phyloP scores from a whole-genome alignment of 1,139 yeast genomes.

The Kodamaea sp. region DNA sequence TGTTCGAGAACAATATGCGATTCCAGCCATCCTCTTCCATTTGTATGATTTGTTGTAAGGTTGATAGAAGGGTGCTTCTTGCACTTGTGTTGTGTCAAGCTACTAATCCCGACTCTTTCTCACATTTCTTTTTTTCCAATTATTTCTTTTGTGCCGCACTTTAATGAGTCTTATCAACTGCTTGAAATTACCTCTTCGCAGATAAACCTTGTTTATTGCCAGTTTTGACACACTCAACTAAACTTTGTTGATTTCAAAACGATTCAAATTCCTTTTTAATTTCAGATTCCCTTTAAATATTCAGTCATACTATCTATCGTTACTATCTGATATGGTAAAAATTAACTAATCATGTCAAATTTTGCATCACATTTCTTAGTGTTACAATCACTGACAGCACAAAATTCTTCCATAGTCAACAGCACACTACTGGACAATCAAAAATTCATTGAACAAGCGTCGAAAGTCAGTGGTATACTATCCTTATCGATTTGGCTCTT shows the following conservation, averaged over 20 bases:
- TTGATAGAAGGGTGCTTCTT: too few relatives aligned
- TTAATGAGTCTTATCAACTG: too few relatives aligned
- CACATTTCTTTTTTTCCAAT: too few relatives aligned
- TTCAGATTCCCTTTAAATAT: too few relatives aligned
- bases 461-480: constrained; percentile 22
- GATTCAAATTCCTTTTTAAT: background rate
- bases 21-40: background rate
- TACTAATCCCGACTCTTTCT: too few relatives aligned
- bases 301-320: background rate
- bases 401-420: background rate
- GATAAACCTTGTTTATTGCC: too few relatives aligned
- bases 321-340: background rate
- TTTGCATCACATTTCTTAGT: background rate
- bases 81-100: too few relatives aligned
- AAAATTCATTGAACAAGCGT: constrained; percentile 8
- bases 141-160: too few relatives aligned
- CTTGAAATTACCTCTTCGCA: too few relatives aligned
- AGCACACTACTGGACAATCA: background rate
- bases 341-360: constrained; percentile 11
- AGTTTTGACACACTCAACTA: too few relatives aligned
- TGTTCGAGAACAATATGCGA: background rate
- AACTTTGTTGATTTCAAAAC: background rate
- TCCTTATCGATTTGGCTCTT: constrained; percentile 29
- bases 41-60: background rate
- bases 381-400: background rate